Percentiles rank a stretch among this genome's conserved stretches.
phyloP scores from a whole-genome alignment of 345 rosid species.

The Citrus hindsii region DNA sequence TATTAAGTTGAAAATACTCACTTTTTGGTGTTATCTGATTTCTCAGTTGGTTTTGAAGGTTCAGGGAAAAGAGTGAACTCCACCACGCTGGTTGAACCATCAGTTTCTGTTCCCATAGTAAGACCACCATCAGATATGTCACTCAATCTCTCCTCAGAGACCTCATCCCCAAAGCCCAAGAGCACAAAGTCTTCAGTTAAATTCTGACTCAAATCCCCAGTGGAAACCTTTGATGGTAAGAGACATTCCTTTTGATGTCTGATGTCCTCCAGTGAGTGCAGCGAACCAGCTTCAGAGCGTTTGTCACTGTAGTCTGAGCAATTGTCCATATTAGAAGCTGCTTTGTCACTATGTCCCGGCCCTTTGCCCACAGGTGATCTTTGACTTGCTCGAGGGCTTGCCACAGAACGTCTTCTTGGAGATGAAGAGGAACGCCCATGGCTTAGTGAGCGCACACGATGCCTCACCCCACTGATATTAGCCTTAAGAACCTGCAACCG shows the following conservation, averaged over 20 bases:
- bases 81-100: slow-evolving; percentile 68
- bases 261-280: slow-evolving; percentile 47
- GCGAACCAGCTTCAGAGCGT: slow-evolving; percentile 71
- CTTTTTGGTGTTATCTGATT: slow-evolving; percentile 48
- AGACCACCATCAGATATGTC: slow-evolving; percentile 91
- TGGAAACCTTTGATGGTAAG: slow-evolving; percentile 37
- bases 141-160: slow-evolving; percentile 83
- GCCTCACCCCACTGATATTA: slow-evolving; percentile 42
- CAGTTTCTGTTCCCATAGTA: slow-evolving; percentile 93
- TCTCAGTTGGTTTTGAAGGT: slow-evolving; percentile 39
- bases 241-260: slow-evolving; percentile 31
- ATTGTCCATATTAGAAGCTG: slow-evolving; percentile 60
- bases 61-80: slow-evolving; percentile 83
- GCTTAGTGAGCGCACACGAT: slow-evolving; percentile 40
- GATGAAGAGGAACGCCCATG: slow-evolving; percentile 69
- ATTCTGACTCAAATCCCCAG: slow-evolving; percentile 27
- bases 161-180: slow-evolving; percentile 67
- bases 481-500: slow-evolving; percentile 48
- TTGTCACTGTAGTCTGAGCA: slow-evolving; percentile 60
- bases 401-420: slow-evolving; percentile 60
- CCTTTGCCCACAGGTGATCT: slow-evolving; percentile 36
- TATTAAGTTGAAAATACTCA: slow-evolving; percentile 28
- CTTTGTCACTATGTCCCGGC: slow-evolving; percentile 36
- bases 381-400: slow-evolving; percentile 37
- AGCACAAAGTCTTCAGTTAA: slow-evolving; percentile 64